Percentiles rank a stretch among this genome's conserved stretches.
These are phyloP conservation scores for Mortierella antarctica DNA, from an alignment of 192 early-diverging fungal species.

Conservation along the genomic window DNA sequence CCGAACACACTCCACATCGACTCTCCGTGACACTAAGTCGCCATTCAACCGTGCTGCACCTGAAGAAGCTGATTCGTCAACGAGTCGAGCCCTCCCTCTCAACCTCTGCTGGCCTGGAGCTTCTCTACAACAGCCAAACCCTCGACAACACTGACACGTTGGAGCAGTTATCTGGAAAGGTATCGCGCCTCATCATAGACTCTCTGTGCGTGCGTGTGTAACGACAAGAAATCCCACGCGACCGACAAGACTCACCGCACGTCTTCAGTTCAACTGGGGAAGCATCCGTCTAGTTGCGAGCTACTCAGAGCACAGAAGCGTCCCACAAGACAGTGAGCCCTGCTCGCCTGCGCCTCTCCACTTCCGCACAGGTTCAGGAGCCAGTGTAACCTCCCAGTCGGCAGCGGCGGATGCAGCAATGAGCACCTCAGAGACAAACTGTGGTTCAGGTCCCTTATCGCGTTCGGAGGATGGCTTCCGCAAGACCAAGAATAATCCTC, in stretches of 20 bases:
- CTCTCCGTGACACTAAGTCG: not conserved
- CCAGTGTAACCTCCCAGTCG: too few species aligned
- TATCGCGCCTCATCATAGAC: not conserved
- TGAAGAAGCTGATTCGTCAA: slow-evolving; percentile 1
- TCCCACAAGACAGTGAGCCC: not conserved
- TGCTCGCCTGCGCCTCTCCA: not conserved
- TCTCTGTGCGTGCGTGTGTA: not conserved
- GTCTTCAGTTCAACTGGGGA: too few species aligned
- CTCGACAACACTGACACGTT: slow-evolving; percentile 11
- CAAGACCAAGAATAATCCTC: too few species aligned
- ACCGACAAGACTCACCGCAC: too few species aligned
- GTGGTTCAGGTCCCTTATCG: too few species aligned
- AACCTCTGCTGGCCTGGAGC: not conserved
- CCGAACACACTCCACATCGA: not conserved
- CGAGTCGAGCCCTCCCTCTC: not conserved
- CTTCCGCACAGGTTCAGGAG: not conserved
- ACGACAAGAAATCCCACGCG: too few species aligned
- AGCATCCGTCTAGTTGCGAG: not conserved
- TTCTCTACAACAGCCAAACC: not conserved
- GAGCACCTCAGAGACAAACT: too few species aligned
- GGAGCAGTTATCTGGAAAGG: not conserved
- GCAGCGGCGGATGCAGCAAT: too few species aligned
- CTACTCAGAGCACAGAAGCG: not conserved
- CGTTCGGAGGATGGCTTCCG: too few species aligned
- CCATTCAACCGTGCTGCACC: slow-evolving; percentile 2